Conservation (phyloP, 306 rosid genomes). For the Vicia faba region DNA sequence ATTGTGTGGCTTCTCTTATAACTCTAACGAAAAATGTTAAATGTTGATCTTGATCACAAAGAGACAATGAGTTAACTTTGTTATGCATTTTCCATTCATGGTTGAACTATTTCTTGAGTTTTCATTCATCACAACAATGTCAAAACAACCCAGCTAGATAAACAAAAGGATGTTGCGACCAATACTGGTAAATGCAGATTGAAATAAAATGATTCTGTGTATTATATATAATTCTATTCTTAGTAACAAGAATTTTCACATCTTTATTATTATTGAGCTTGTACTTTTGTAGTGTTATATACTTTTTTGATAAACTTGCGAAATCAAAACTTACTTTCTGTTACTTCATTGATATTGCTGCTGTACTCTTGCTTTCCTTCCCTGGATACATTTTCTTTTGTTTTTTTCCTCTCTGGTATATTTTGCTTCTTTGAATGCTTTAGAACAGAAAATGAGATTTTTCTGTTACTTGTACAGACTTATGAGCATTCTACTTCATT, state of each 20-base stretch:
- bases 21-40: no score
- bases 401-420: background rate
- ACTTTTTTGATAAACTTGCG: no score
- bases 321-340: no score
- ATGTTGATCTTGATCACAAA: no score
- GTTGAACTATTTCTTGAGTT: no score
- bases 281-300: slow-evolving; percentile 15
- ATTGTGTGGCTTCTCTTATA: no score
- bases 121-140: slow-evolving; percentile 41
- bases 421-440: slow-evolving; percentile 16
- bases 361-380: background rate
- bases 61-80: no score
- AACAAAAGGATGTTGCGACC: slow-evolving; percentile 41
- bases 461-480: slow-evolving; percentile 15
- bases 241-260: slow-evolving; percentile 9
- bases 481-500: slow-evolving; percentile 24
- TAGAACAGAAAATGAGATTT: background rate
- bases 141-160: slow-evolving; percentile 45
- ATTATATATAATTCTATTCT: slow-evolving; percentile 5
- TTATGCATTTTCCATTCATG: no score
- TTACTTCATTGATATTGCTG: no score
- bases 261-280: slow-evolving; percentile 9
- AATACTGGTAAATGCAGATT: slow-evolving; percentile 49
- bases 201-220: background rate
- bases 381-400: background rate